Evolutionary conservation across 164 flowering plant species (phyloP), one percentile per base, ranked within the genome.

Genomic region (Warburgia ugandensis): DNA sequence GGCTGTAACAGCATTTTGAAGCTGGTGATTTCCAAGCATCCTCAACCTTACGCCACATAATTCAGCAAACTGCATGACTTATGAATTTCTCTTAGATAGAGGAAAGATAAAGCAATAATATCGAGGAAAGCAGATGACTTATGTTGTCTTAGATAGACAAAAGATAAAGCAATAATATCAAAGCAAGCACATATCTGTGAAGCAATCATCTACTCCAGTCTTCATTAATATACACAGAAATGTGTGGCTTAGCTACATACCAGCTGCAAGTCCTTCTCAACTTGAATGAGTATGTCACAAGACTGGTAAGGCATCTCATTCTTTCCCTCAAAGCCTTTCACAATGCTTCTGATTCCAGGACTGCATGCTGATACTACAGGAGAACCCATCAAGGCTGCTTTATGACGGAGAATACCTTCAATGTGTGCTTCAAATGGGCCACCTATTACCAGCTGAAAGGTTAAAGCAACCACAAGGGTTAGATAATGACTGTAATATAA

Each of bases 391-490:
- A 63, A 62, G 7, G 68, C 60, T 32, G 99, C 99, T 66, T 73
- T 82, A 26, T 73, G 73, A 45, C 78, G 86, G 54, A 94, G 77
- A 66, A 89, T 83, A 25, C 31, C 17, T 67, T 89, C 95, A 60
- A 94, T 76, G 16, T 83, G 83, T 46, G 90, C 92, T 60, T 74
- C 70, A 47, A 88, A 94, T 30, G 96, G 95, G 2, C 99, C 99
- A 28, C 97, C 97, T 41, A 94, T 52, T 31, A 94, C 79, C 57
- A 86, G 45, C 99, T 94, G 78, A 47, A 65, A 62, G 27, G 58
- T 13, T 7, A n/a, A 36, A 23, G 14, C 12, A 31, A 14, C n/a
- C n/a, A n/a, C n/a, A n/a, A n/a, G n/a, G n/a, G n/a, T n/a, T n/a
- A n/a, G n/a, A n/a, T n/a, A n/a, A n/a, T n/a, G n/a, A n/a, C n/a